Percentiles rank a stretch among this genome's conserved stretches.
phyloP scores from a whole-genome alignment of 495 filamentous ascomycete species.

The Pseudevernia furfuracea region DNA sequence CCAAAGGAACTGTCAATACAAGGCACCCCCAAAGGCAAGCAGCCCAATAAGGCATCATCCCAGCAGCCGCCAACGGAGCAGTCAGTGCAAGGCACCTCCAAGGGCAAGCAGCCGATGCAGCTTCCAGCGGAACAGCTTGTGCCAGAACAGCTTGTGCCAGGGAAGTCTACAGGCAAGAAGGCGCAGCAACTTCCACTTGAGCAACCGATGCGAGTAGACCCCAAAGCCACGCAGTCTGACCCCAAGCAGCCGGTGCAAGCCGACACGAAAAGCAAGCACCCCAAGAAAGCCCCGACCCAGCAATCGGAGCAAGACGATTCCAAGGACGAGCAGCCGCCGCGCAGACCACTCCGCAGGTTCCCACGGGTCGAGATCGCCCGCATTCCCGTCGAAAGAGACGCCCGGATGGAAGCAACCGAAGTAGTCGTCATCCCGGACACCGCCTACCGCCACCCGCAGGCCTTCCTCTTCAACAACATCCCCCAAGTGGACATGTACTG shows the following conservation, averaged over 20 bases:
- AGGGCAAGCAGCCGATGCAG: not conserved
- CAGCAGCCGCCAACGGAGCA: not conserved
- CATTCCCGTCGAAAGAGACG: not conserved
- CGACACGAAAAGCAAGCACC: not conserved
- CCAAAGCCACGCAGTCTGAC: not conserved
- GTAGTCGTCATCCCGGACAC: not conserved
- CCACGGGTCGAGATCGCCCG: not conserved
- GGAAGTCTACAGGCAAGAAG: not conserved
- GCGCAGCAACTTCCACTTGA: not conserved
- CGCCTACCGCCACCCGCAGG: not conserved
- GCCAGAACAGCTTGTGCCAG: not conserved
- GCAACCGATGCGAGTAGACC: not conserved
- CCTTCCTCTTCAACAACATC: not conserved
- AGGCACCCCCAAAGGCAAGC: not conserved
- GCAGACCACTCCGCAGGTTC: not conserved
- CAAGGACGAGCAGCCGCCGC: not conserved
- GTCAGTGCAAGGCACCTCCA: not conserved
- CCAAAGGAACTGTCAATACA: no score
- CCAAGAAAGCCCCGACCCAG: not conserved
- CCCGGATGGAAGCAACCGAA: not conserved
- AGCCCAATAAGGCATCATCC: not conserved
- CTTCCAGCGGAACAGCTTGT: no score
- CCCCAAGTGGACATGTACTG: not conserved
- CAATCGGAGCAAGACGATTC: not conserved
- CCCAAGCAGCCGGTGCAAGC: not conserved